phyloP scores from a whole-genome alignment of 2,329 filamentous ascomycete genomes.

The Fusarium ramigenum region DNA sequence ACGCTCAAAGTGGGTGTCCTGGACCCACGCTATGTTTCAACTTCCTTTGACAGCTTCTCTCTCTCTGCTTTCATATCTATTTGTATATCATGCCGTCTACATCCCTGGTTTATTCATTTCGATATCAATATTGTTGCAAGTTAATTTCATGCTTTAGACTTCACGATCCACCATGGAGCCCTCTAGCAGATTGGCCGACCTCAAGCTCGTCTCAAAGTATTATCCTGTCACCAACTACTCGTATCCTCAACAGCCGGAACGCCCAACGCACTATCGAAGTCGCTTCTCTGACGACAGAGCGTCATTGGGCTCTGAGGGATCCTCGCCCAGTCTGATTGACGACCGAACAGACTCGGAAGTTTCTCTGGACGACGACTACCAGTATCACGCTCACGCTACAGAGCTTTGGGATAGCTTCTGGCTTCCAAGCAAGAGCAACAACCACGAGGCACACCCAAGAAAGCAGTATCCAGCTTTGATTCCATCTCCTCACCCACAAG shows the following conservation, averaged over 20 bases:
- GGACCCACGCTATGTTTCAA: conserved; percentile 43
- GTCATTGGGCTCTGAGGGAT: conserved; percentile 58
- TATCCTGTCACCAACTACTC: conserved; percentile 54
- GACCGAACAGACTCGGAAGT: conserved; percentile 61
- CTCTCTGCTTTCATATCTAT: conserved; percentile 32
- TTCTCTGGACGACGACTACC: conserved; percentile 61
- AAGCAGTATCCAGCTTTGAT: conserved; percentile 48
- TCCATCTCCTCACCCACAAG: conserved; percentile 42
- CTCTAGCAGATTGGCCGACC: conserved; percentile 49
- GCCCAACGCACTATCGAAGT: conserved; percentile 30
- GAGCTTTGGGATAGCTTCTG: conserved; percentile 65
- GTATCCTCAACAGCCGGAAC: conserved; percentile 47
- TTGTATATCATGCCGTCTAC: conserved; percentile 44
- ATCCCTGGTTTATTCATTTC: conserved; percentile 39
- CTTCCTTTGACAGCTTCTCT: conserved; percentile 29
- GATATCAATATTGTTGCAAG: conserved; percentile 35
- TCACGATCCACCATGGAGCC: conserved; percentile 48
- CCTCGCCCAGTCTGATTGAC: conserved; percentile 60
- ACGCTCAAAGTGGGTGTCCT: conserved; percentile 30
- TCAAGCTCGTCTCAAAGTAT: conserved; percentile 53
- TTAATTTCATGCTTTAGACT: conserved; percentile 34
- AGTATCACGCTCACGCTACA: conserved; percentile 55
- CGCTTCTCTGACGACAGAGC: conserved; percentile 47
- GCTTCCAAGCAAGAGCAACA: conserved; percentile 40
- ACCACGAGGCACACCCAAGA: conserved; percentile 23